Evolutionary conservation across 257 asterid species (phyloP).

Genomic region (Dorcoceras hygrometricum): DNA sequence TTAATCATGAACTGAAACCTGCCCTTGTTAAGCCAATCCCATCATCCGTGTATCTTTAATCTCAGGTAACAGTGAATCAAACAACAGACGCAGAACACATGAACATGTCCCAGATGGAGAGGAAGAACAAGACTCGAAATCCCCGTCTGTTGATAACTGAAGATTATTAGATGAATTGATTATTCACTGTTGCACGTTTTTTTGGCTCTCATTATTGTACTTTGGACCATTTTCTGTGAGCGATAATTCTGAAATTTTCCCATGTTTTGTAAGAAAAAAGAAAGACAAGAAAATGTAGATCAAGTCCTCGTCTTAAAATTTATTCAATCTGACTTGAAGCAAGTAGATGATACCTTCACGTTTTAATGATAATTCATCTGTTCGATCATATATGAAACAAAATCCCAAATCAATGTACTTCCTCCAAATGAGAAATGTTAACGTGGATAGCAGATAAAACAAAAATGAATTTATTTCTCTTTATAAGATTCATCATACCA

Average conservation of each 20-base stretch:
- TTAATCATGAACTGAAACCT: background rate
- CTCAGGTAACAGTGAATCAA: constrained; percentile 35
- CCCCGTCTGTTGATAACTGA: background rate
- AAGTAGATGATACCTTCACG: background rate
- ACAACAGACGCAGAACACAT: constrained; percentile 23
- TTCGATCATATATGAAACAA: background rate
- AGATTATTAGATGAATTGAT: background rate
- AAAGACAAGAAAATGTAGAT: background rate
- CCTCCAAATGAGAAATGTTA: background rate
- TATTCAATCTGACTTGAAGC: background rate
- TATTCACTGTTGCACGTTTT: background rate
- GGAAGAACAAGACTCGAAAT: constrained; percentile 23
- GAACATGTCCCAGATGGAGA: constrained; percentile 15
- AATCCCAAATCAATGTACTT: background rate
- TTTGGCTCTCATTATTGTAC: background rate
- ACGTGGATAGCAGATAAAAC: background rate
- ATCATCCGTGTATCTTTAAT: background rate
- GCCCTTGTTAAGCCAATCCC: background rate
- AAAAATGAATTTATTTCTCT: no score
- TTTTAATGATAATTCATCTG: no score
- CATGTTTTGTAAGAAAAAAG: background rate
- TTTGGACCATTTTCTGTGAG: background rate
- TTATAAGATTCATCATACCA: background rate
- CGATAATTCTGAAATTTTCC: background rate
- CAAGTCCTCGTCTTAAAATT: background rate